Evolutionary conservation across 257 asterid genomes (phyloP).

Genomic region (Gentiana straminea): DNA sequence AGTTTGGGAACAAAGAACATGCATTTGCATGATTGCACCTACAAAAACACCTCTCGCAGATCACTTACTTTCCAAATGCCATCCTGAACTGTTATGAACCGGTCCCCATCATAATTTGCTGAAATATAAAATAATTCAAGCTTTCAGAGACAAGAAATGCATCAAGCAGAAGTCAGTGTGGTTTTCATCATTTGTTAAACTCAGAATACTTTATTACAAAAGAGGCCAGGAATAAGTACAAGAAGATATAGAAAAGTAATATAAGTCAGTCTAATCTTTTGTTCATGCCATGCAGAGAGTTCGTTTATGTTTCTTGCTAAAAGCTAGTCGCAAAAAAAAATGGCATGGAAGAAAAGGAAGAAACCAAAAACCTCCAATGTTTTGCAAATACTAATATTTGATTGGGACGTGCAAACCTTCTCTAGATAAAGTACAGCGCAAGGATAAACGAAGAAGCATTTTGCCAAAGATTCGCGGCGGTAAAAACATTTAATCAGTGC

Average conservation of each 20-base stretch:
- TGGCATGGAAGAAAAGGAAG: too few species aligned
- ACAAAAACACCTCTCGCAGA: constrained; percentile 11
- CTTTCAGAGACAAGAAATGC: constrained; percentile 4
- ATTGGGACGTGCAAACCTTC: background rate
- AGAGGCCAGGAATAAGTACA: too few species aligned
- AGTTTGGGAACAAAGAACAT: constrained; percentile 6
- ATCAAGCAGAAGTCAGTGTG: background rate
- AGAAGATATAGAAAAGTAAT: too few species aligned
- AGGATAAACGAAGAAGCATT: too few species aligned
- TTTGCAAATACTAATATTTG: too few species aligned
- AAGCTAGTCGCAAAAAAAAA: background rate
- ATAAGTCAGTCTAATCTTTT: too few species aligned
- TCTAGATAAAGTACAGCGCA: background rate
- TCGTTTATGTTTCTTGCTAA: background rate
- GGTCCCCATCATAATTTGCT: constrained; percentile 83
- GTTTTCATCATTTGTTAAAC: too few species aligned
- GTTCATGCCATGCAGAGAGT: background rate
- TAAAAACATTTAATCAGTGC: too few species aligned
- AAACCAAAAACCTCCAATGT: background rate
- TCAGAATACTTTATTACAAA: too few species aligned
- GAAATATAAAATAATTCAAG: constrained; percentile 21
- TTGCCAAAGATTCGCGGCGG: too few species aligned
- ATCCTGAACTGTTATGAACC: constrained; percentile 70
- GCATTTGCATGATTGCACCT: constrained; percentile 1
- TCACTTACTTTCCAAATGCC: constrained; percentile 76